Evolutionary conservation across 148 eudicot genomes (phyloP).

Genomic region (Rhododendron ferrugineum): DNA sequence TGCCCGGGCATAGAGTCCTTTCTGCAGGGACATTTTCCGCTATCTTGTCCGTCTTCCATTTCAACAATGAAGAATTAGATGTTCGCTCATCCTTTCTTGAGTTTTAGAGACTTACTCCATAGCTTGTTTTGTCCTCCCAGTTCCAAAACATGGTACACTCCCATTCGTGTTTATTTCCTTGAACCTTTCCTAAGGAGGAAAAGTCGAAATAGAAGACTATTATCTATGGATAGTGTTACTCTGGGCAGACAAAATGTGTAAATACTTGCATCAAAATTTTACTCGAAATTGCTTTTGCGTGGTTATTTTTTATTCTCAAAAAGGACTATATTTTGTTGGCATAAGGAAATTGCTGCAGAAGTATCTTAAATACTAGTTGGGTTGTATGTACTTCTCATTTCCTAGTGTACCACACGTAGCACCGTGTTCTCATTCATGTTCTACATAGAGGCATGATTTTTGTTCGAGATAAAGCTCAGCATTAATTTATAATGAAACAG

Average conservation of each 20-base stretch:
- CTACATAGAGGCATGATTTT: neutral
- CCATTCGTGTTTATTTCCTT: neutral
- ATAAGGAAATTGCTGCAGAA: neutral
- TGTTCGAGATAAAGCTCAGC: neutral
- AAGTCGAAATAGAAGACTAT: neutral
- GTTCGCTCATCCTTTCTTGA: conserved; percentile 60
- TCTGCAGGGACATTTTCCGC: conserved; percentile 37
- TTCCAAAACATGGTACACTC: neutral
- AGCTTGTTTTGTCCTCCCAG: conserved; percentile 13
- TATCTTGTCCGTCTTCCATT: conserved; percentile 43
- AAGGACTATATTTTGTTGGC: neutral
- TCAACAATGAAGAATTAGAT: conserved; percentile 58
- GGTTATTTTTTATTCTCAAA: neutral
- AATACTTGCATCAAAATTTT: neutral
- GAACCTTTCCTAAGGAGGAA: neutral
- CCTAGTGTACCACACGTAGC: neutral
- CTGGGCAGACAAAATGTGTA: neutral
- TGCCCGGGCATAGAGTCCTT: conserved; percentile 43
- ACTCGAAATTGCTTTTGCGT: neutral
- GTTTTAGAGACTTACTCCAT: conserved; percentile 30
- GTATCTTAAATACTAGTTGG: neutral
- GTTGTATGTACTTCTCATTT: neutral
- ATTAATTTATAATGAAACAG: neutral
- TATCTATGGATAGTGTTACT: neutral
- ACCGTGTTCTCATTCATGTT: neutral